Evolutionary conservation across 192 early-diverging fungal genomes (phyloP), one percentile per base, ranked within the genome.

Genomic region (Coemansia aciculifera): DNA sequence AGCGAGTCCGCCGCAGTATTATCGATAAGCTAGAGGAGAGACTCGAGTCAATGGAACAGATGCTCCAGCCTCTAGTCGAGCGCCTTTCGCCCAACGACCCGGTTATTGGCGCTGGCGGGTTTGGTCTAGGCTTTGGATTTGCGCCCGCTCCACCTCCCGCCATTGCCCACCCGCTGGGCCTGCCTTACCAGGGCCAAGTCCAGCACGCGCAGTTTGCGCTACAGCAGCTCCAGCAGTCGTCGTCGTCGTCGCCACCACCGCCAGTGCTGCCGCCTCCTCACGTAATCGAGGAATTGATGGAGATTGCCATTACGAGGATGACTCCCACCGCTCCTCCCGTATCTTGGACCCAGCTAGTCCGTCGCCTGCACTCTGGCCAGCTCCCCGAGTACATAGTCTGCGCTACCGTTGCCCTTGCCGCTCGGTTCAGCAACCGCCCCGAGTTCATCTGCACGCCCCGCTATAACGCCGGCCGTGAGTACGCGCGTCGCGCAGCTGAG

Each of bases 1-100:
- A 85, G 67, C 84, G 84, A 11, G 68, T 71, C 5, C 84, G 84
- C 27, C 81, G 81, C 59, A 83, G 73, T 44, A 67, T 83, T 43
- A 83, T 83, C 44, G 81, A 83, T 57, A 83, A 83, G 70, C 73
- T 83, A 3, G 76, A 83, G 59, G 81, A 83, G 63, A 68, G 81
- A 2, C 70, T 83, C 0, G 73, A 68, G 56, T 83, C 75, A 59
- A 83, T 83, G 81, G 81, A 83, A 77, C 81, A 83, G 77, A 75
- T 83, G 73, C 67, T 83, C 24, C 81, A 79, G 73, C 81, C 81
- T 13, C 73, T 83, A 63, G 81, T 83, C 59, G 81, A 83, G 68
- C 75, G 77, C 19, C 75, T 83, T 37, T 64, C 73, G 40, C 77
- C 77, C 32, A 83, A 78, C 73, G 79, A 82, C 43, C 79, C 79